A percentile compares a stretch with the other conserved stretches of the same genome.
These are phyloP conservation scores for Pseudopithomyces chartarum DNA, from an alignment of 2,329 filamentous ascomycete species.

Conservation along the genomic window DNA sequence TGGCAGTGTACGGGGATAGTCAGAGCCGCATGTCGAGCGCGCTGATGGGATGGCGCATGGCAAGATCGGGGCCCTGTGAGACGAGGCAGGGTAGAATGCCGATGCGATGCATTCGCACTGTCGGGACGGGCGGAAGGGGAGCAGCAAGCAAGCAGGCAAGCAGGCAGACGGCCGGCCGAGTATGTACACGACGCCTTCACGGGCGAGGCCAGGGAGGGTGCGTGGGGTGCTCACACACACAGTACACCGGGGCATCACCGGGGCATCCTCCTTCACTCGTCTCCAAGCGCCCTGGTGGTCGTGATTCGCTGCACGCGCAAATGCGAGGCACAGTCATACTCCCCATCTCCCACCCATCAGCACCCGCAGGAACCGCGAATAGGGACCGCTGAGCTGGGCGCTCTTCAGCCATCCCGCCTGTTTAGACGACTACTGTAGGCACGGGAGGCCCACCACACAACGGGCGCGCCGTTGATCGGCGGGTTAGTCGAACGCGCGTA, in stretches of 20 bases:
- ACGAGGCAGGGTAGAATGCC: background rate
- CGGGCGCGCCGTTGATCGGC: slow-evolving; percentile 32
- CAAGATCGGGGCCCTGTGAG: slow-evolving; percentile 3
- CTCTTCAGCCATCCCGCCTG: slow-evolving; percentile 16
- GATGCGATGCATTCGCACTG: background rate
- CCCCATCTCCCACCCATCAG: slow-evolving; percentile 34
- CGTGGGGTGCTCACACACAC: slow-evolving; percentile 18
- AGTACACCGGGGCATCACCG: too few relatives aligned
- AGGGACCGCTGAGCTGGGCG: slow-evolving; percentile 23
- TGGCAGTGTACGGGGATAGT: slow-evolving; percentile 23
- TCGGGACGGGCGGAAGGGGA: background rate
- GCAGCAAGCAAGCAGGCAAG: slow-evolving; percentile 3
- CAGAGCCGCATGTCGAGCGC: slow-evolving; percentile 22
- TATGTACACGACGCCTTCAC: background rate
- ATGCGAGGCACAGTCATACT: slow-evolving; percentile 38
- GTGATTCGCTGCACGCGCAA: slow-evolving; percentile 25
- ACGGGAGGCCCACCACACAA: slow-evolving; percentile 18
- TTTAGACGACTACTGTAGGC: slow-evolving; percentile 19
- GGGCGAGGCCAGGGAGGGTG: slow-evolving; percentile 14
- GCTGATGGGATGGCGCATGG: slow-evolving; percentile 7
- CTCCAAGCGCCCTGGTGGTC: slow-evolving; percentile 14
- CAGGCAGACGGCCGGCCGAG: background rate
- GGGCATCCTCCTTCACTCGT: background rate
- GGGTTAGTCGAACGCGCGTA: background rate
- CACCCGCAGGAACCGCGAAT: slow-evolving; percentile 24